Base-by-base conservation (phyloP, 768 basidiomycete genomes). In the Termitomyces titanicus region DNA sequence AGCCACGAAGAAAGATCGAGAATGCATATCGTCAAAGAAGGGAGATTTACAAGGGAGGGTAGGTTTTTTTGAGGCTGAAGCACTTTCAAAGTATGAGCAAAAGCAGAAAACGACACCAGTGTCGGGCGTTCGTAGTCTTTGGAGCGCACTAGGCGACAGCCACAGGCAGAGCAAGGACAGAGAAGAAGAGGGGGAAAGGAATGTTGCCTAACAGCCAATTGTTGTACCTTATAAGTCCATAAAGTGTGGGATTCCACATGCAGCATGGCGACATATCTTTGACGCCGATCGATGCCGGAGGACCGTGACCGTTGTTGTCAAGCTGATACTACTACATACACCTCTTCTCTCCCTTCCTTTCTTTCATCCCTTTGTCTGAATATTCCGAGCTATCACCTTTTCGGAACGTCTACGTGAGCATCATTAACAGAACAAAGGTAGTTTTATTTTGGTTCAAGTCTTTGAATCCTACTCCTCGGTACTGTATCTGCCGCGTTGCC, bases 91-190 rank as follows among this genome's bases (percentile, higher is more conserved):
- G 58, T 59, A 43, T 54, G 59, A 60, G 43, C 20, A 65, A 63
- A 64, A 65, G 64, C 71, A 67, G 67, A 70, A 75, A 76, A 74
- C 70, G 78, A 80, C 79, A 78, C 79, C 78, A 76, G 79, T 76
- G 78, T 77, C 79, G 78, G 70, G 73, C 66, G 67, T 73, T 70
- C 66, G 71, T 68, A 72, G 70, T 69, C 72, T 69, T 64, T 56
- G 61, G 55, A 67, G 57, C 71, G 76, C 76, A 72, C 76, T 76
- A 69, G 76, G 76, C 77, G 73, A 63, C 68, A 58, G 66, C 60
- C 66, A 65, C 59, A 63, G 63, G 64, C 59, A 61, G 57, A 59
- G 56, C 57, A 61, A 39, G 24, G 45, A 53, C 51, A 27, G 56
- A 56, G 29, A 43, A 53, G 55, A 45, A 48, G 56, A 55, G 43